A percentile compares a stretch with the other conserved stretches of the same genome.
Evolutionary conservation across 2,329 filamentous ascomycete genomes (phyloP).

Genomic region (Aspergillus spinulosporus): DNA sequence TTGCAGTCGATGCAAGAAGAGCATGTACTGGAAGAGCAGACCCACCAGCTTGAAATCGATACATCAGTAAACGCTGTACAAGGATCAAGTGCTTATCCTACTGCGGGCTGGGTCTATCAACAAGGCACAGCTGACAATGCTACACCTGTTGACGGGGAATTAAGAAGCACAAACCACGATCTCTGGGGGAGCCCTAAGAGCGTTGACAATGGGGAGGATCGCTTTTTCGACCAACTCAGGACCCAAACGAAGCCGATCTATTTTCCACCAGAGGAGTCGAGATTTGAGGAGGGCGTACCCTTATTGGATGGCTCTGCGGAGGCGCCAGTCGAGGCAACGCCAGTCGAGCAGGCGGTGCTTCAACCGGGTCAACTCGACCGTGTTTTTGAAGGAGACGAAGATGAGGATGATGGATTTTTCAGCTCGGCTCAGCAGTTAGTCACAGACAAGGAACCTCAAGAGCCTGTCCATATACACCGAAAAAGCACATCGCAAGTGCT

Average conservation of each 20-base stretch:
- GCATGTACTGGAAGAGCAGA: slow-evolving; percentile 1
- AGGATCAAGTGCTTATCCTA: background rate
- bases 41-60: background rate
- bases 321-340: slow-evolving; percentile 26
- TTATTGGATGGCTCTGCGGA: slow-evolving; percentile 50
- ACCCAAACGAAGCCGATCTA: slow-evolving; percentile 43
- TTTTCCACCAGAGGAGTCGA: slow-evolving; percentile 51
- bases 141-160: slow-evolving; percentile 17
- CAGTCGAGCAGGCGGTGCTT: slow-evolving; percentile 23
- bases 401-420: slow-evolving; percentile 42
- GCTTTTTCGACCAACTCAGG: slow-evolving; percentile 62
- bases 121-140: slow-evolving; percentile 7
- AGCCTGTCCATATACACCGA: slow-evolving; percentile 52
- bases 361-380: slow-evolving; percentile 29
- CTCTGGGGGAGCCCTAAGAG: slow-evolving; percentile 51
- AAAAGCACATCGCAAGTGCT: slow-evolving; percentile 72
- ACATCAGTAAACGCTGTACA: background rate
- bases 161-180: slow-evolving; percentile 18
- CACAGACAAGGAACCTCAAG: slow-evolving; percentile 16
- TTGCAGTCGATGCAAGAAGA: background rate
- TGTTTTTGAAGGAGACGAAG: slow-evolving; percentile 40
- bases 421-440: slow-evolving; percentile 25
- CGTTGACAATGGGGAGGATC: slow-evolving; percentile 45
- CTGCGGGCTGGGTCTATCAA: slow-evolving; percentile 8
- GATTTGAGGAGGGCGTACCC: slow-evolving; percentile 70